phyloP scores from a whole-genome alignment of 2,329 filamentous ascomycete species.

The Colletotrichum sojae region DNA sequence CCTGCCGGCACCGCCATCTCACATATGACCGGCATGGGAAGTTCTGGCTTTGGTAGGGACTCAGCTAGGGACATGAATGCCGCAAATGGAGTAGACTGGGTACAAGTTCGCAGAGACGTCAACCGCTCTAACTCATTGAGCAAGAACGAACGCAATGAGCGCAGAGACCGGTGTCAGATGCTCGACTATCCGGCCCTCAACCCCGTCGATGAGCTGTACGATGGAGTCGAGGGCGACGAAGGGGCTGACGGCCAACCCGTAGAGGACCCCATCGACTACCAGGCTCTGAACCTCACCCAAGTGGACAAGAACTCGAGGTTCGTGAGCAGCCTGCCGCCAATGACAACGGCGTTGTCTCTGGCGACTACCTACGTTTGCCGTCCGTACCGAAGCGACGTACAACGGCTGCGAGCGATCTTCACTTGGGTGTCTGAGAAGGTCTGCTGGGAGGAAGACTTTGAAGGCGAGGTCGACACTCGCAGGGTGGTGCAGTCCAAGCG shows the following conservation, averaged over 20 bases:
- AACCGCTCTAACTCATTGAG: slow-evolving; percentile 96
- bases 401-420: slow-evolving; percentile 93
- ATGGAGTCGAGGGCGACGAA: slow-evolving; percentile 90
- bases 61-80: slow-evolving; percentile 80
- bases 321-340: slow-evolving; percentile 84
- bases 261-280: slow-evolving; percentile 85
- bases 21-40: slow-evolving; percentile 51
- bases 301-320: slow-evolving; percentile 98
- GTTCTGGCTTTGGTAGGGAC: slow-evolving; percentile 59
- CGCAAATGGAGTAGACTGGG: slow-evolving; percentile 82
- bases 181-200: slow-evolving; percentile 91
- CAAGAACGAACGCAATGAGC: slow-evolving; percentile 86
- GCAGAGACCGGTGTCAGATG: slow-evolving; percentile 93
- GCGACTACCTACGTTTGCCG: slow-evolving; percentile 94
- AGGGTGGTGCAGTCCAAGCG: slow-evolving; percentile 87
- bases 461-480: slow-evolving; percentile 85
- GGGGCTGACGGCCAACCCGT: slow-evolving; percentile 87
- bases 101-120: slow-evolving; percentile 96
- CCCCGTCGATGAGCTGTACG: slow-evolving; percentile 89
- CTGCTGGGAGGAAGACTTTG: slow-evolving; percentile 94
- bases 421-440: slow-evolving; percentile 98
- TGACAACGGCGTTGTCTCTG: slow-evolving; percentile 84
- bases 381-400: slow-evolving; percentile 94
- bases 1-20: slow-evolving; percentile 62
- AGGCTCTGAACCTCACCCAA: slow-evolving; percentile 82